Evolutionary conservation across 192 early-diverging fungal genomes (phyloP).

Genomic region (Coemansia sp.): DNA sequence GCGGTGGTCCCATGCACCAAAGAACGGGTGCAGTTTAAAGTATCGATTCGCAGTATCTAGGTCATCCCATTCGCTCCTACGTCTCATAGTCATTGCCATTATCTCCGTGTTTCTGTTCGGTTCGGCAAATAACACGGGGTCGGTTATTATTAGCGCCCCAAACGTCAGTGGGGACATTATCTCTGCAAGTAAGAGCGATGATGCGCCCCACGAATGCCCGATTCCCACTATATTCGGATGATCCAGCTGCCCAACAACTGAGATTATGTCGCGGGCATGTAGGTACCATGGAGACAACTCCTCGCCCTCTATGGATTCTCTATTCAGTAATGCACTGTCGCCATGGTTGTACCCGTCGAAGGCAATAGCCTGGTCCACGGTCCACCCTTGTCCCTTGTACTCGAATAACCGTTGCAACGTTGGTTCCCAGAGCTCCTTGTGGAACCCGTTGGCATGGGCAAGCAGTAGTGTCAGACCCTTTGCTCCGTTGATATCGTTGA

Average conservation of each 20-base stretch:
- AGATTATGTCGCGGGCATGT: conserved; percentile 39
- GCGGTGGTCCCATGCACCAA: conserved; percentile 31
- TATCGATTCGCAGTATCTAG: conserved; percentile 14
- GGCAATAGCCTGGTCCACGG: conserved; percentile 33
- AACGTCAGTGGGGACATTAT: conserved; percentile 32
- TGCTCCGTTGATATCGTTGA: not conserved
- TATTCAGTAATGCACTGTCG: conserved; percentile 49
- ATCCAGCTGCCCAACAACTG: conserved; percentile 29
- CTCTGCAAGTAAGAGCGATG: conserved; percentile 41
- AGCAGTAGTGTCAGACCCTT: conserved; percentile 38
- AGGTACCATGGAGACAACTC: conserved; percentile 28
- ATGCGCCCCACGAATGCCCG: conserved; percentile 54
- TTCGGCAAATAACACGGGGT: conserved; percentile 25
- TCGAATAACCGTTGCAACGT: conserved; percentile 27
- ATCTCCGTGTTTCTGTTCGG: not conserved
- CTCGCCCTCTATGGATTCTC: conserved; percentile 14
- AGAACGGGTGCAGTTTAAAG: conserved; percentile 40
- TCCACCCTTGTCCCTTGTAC: conserved; percentile 13
- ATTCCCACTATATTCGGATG: conserved; percentile 24
- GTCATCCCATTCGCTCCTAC: conserved; percentile 23
- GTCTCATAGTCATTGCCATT: conserved; percentile 16
- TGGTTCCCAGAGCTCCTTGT: conserved; percentile 57
- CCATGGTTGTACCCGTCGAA: conserved; percentile 53
- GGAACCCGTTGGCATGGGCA: conserved; percentile 52
- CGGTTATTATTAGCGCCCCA: conserved; percentile 26